Evolutionary conservation across 2,329 filamentous ascomycete genomes (phyloP).

Genomic region (Nectriaceae sp.): DNA sequence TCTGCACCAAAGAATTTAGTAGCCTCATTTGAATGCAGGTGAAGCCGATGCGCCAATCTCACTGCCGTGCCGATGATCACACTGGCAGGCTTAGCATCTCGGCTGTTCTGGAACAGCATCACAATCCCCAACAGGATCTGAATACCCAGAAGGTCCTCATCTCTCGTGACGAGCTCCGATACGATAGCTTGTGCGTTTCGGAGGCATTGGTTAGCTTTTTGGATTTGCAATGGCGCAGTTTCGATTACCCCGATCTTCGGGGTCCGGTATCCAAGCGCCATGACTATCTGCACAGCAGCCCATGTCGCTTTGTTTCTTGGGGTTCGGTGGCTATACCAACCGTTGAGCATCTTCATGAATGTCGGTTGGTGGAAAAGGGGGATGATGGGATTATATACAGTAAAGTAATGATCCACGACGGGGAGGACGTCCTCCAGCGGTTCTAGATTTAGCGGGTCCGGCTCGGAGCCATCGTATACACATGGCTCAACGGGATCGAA

Average conservation of each 20-base stretch:
- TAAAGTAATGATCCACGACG: constrained; percentile 40
- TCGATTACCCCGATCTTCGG: constrained; percentile 20
- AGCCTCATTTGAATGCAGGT: constrained; percentile 34
- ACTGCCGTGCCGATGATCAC: constrained; percentile 42
- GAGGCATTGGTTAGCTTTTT: constrained; percentile 33
- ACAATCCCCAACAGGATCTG: constrained; percentile 42
- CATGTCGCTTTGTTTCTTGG: constrained; percentile 30
- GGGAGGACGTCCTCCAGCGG: constrained; percentile 38
- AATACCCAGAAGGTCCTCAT: constrained; percentile 40
- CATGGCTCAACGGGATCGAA: constrained; percentile 24
- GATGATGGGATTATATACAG: constrained; percentile 35
- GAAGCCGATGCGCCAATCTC: constrained; percentile 38
- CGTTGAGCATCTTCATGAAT: constrained; percentile 38
- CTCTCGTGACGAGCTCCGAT: constrained; percentile 39
- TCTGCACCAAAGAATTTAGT: constrained; percentile 26
- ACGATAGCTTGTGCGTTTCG: constrained; percentile 40
- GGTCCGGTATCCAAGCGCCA: constrained; percentile 38
- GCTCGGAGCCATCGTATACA: constrained; percentile 19
- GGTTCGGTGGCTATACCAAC: constrained; percentile 33
- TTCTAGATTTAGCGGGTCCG: constrained; percentile 27
- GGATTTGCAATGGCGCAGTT: constrained; percentile 15
- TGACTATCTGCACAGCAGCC: constrained; percentile 42
- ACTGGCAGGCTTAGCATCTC: constrained; percentile 38
- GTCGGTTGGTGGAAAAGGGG: constrained; percentile 39
- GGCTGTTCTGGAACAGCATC: constrained; percentile 38